Evolutionary conservation across 23 red algal genomes (phyloP), one percentile per base, ranked within the genome.

Genomic region (Gracilaria caudata): DNA sequence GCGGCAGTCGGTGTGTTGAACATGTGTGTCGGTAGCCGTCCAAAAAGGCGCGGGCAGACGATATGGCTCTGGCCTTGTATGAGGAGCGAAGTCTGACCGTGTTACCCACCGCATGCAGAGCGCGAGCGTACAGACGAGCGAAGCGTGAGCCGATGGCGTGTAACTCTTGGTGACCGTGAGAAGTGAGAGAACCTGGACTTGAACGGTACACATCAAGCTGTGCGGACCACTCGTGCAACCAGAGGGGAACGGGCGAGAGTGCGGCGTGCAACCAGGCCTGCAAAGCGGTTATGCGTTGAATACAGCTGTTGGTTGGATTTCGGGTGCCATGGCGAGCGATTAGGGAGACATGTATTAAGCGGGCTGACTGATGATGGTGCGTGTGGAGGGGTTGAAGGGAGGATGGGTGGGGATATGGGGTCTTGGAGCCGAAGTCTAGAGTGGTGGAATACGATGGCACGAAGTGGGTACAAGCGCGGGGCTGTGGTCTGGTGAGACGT

Each of bases 291-390:
- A 93, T 87, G 53, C 90, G 90, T 2, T 80, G 63, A 12, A 80
- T 65, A 16, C 72, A 86, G 58, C 73, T 78, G 30, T 43, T 38
- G 19, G 90, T 93, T 24, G 90, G 90, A 34, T 93, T 86, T 2
- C 90, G 90, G 7, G 90, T 93, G 12, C 90, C 90, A 47, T 93
- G 90, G 28, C 90, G 68, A 12, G 82, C 74, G 35, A 93, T 76
- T 33, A 93, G 56, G 6, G 81, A 80, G 36, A 93, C 90, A 33
- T 93, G 90, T 12, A 93, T 85, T 56, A 86, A 75, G 21, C 89
- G 63, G 44, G 85, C 32, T 28, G 85, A 32, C 30, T 34, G 85
- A 30, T 54, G 44, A 16, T 1, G 25, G 53, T 47, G 59, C 57
- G 46, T 36, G 43, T 72, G 82, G 35, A 77, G 74, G 19, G 68